phyloP scores from a whole-genome alignment of 257 asterid species.

The Datura wrightii region DNA sequence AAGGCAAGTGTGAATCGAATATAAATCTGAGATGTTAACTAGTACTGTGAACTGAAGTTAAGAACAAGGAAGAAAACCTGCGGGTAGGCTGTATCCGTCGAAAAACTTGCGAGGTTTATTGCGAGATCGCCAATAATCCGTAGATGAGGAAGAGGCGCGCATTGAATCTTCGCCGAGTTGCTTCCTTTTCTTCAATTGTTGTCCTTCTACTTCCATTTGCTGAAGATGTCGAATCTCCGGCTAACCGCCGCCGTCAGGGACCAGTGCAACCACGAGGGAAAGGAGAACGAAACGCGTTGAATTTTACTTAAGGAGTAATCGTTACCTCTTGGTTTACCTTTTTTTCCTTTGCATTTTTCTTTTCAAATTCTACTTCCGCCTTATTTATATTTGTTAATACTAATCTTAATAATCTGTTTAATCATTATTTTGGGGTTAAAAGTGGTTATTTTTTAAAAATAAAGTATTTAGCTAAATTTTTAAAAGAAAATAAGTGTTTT shows the following conservation, averaged over 20 bases:
- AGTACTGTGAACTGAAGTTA: background rate
- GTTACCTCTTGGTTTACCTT: background rate
- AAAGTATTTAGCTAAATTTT: too few relatives aligned
- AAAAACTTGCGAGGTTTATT: too few relatives aligned
- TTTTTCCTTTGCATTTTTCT: background rate
- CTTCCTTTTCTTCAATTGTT: constrained; percentile 6
- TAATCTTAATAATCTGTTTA: too few relatives aligned
- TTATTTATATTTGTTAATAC: too few relatives aligned
- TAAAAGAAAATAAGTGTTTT: too few relatives aligned
- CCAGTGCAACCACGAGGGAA: background rate
- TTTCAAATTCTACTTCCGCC: background rate
- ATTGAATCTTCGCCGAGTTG: background rate
- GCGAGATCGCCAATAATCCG: too few relatives aligned
- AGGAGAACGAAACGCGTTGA: background rate
- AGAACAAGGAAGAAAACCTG: too few relatives aligned
- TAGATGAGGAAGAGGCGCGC: too few relatives aligned
- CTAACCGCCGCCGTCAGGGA: background rate
- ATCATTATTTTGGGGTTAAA: too few relatives aligned
- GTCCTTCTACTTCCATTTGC: constrained; percentile 16
- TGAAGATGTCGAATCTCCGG: background rate
- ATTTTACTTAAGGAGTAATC: background rate
- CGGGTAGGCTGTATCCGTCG: too few relatives aligned
- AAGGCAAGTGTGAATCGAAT: background rate
- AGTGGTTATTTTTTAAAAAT: too few relatives aligned
- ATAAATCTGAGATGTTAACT: background rate